phyloP scores from a whole-genome alignment of 352 stramenopile species.

The Globisporangium abappressorium region DNA sequence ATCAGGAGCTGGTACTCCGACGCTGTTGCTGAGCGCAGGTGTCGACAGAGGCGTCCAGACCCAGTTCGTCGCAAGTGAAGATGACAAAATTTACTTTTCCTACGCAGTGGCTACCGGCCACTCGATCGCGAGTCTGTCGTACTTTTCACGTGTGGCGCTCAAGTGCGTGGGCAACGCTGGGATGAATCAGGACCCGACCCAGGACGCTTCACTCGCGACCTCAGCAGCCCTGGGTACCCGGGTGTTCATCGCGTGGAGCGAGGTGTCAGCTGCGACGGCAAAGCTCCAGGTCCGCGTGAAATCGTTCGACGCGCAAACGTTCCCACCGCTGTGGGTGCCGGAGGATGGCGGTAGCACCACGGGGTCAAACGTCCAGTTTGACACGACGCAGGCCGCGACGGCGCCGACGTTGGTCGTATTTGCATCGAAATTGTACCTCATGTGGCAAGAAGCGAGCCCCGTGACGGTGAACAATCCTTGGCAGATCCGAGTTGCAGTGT shows the following conservation, averaged over 20 bases:
- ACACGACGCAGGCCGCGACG: slow-evolving; percentile 32
- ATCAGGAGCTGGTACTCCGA: slow-evolving; percentile 27
- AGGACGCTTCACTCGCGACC: slow-evolving; percentile 25
- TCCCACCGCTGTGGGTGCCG: slow-evolving; percentile 30
- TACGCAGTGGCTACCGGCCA: slow-evolving; percentile 38
- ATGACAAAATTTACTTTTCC: slow-evolving; percentile 51
- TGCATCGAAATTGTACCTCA: slow-evolving; percentile 35
- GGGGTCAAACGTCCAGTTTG: slow-evolving; percentile 43
- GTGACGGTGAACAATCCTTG: slow-evolving; percentile 26
- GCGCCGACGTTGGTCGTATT: slow-evolving; percentile 27
- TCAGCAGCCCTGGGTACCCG: slow-evolving; percentile 26
- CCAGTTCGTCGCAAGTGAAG: slow-evolving; percentile 32
- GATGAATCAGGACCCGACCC: slow-evolving; percentile 40
- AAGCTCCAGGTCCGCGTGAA: slow-evolving; percentile 45
- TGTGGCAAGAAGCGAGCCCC: slow-evolving; percentile 47
- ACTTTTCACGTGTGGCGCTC: slow-evolving; percentile 37
- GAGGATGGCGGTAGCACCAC: slow-evolving; percentile 37
- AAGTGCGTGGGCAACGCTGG: slow-evolving; percentile 41
- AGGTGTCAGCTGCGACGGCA: slow-evolving; percentile 21
- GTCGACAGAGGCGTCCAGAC: slow-evolving; percentile 20
- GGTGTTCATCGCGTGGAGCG: slow-evolving; percentile 51
- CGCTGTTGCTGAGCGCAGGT: slow-evolving; percentile 43
- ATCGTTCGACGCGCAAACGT: slow-evolving; percentile 31
- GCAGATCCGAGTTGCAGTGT: slow-evolving; percentile 48
- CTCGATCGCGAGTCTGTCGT: slow-evolving; percentile 39